A percentile compares a stretch with the other conserved stretches of the same genome.
Conservation (phyloP, 768 basidiomycete genomes). For the Amanita muscaria region DNA sequence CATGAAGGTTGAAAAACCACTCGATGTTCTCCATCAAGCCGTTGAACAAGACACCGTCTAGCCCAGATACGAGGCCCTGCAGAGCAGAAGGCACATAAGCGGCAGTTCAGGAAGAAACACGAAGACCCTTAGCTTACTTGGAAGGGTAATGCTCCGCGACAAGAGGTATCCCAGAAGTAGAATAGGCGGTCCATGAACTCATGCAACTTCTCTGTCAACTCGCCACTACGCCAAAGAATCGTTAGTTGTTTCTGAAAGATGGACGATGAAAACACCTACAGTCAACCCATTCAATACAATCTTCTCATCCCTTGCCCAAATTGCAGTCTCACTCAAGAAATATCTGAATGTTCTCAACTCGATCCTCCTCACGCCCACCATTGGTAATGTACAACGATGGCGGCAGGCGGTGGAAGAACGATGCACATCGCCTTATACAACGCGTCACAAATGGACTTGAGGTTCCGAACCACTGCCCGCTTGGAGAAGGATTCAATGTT, state of each 20-base stretch:
- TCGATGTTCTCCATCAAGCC: slow-evolving; percentile 98
- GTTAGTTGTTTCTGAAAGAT: too few relatives aligned
- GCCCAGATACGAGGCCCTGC: slow-evolving; percentile 81
- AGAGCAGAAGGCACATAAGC: not conserved
- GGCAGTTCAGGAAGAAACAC: not conserved
- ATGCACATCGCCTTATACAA: slow-evolving; percentile 84
- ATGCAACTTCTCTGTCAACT: slow-evolving; percentile 88
- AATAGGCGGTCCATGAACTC: slow-evolving; percentile 92
- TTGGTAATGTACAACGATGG: slow-evolving; percentile 47
- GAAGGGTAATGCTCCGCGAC: slow-evolving; percentile 78
- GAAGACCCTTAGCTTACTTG: slow-evolving; percentile 69
- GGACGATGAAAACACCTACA: slow-evolving; percentile 35
- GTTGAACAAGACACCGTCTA: slow-evolving; percentile 90
- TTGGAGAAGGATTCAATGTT: slow-evolving; percentile 88
- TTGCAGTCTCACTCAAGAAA: slow-evolving; percentile 87
- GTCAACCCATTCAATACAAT: slow-evolving; percentile 90
- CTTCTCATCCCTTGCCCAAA: slow-evolving; percentile 93
- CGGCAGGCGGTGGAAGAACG: slow-evolving; percentile 63
- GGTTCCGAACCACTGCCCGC: too few relatives aligned
- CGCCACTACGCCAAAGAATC: too few relatives aligned
- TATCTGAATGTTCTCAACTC: slow-evolving; percentile 77
- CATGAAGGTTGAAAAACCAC: slow-evolving; percentile 96
- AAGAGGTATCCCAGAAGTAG: slow-evolving; percentile 86
- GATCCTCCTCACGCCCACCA: slow-evolving; percentile 69
- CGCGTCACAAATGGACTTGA: slow-evolving; percentile 69